Percentiles rank a stretch among this genome's conserved stretches.
These are phyloP conservation scores for Rhododendron simsii DNA, from an alignment of 148 eudicot genomes.

Conservation along the genomic window DNA sequence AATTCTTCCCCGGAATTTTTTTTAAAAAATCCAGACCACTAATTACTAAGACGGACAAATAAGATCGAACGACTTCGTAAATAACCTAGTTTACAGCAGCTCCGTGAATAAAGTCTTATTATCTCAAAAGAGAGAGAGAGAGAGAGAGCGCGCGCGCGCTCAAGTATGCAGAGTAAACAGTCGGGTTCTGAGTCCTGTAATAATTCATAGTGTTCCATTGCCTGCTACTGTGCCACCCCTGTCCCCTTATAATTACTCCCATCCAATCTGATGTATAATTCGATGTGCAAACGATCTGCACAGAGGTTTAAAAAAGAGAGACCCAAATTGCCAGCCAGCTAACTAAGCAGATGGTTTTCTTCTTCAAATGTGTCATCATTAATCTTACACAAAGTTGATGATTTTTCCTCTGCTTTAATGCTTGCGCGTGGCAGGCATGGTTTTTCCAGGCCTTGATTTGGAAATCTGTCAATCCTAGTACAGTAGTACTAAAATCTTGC, in stretches of 20 bases:
- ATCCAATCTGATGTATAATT: background rate
- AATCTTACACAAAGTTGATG: background rate
- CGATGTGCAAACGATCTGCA: background rate
- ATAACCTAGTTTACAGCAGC: no score
- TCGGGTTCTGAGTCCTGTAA: background rate
- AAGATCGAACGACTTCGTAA: no score
- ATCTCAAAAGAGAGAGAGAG: no score
- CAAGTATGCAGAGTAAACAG: background rate
- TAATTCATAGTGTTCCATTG: background rate
- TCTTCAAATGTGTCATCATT: background rate
- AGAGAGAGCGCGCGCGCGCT: no score
- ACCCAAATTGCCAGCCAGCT: background rate
- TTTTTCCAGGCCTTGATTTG: background rate
- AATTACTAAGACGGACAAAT: no score
- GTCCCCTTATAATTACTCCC: background rate
- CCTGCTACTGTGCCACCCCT: background rate
- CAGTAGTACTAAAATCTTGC: background rate
- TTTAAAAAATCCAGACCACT: no score
- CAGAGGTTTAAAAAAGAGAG: background rate
- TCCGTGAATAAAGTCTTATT: no score
- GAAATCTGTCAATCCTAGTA: background rate
- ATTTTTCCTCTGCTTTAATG: background rate
- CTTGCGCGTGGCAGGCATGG: constrained; percentile 5
- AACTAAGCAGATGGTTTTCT: background rate
- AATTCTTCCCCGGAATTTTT: no score